Evolutionary conservation across 2,329 filamentous ascomycete genomes (phyloP).

Genomic region (Aureobasidium subglaciale): DNA sequence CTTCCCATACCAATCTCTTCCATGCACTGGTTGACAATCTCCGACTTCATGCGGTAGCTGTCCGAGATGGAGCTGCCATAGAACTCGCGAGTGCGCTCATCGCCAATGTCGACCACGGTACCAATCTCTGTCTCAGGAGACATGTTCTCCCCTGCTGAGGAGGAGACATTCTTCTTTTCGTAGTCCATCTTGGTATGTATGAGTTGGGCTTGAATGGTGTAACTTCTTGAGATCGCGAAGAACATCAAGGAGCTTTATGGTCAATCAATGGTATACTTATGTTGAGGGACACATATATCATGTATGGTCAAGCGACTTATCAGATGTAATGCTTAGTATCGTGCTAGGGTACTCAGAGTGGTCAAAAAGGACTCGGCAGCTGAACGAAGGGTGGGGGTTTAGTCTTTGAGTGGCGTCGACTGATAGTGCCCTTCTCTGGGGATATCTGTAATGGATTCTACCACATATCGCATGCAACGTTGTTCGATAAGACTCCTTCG

Average conservation of each 20-base stretch:
- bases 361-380: not conserved
- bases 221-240: not conserved
- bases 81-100: not conserved
- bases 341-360: not conserved
- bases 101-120: not conserved
- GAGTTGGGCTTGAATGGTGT: not conserved
- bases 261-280: not conserved
- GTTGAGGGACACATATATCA: not conserved
- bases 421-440: not conserved
- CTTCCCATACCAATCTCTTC: conserved; percentile 80
- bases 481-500: not conserved
- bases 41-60: not conserved
- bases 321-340: not conserved
- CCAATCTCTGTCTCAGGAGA: not conserved
- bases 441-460: not conserved
- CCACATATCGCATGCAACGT: too few species aligned
- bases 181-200: not conserved
- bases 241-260: not conserved
- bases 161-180: not conserved
- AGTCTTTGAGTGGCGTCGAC: not conserved
- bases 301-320: not conserved
- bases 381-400: not conserved
- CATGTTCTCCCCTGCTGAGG: not conserved
- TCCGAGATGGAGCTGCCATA: not conserved
- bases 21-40: conserved; percentile 76